A percentile compares a stretch with the other conserved stretches of the same genome.
Evolutionary conservation across 2,329 filamentous ascomycete genomes (phyloP).

Genomic region (Xylaria arbuscula): DNA sequence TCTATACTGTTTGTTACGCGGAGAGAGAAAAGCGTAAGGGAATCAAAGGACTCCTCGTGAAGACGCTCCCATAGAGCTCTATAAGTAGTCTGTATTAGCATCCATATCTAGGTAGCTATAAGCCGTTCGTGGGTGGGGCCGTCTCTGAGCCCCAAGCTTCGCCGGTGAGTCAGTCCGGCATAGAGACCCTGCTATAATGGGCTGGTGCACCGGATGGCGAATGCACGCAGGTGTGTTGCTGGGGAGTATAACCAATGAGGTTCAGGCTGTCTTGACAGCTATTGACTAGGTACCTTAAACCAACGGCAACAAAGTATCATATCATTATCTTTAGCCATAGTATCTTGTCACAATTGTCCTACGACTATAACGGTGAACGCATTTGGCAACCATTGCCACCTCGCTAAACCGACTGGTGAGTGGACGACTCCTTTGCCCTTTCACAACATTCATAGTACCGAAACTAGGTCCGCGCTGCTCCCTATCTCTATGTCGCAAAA

Average conservation of each 20-base stretch:
- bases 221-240: background rate
- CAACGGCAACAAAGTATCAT: no score
- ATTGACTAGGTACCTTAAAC: background rate
- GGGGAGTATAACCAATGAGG: background rate
- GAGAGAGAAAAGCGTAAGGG: background rate
- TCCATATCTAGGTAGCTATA: background rate
- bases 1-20: background rate
- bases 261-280: background rate
- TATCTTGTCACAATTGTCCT: no score
- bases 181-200: background rate
- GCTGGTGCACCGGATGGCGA: background rate
- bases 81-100: background rate
- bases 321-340: no score
- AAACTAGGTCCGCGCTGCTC: no score
- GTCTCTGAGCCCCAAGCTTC: background rate
- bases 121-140: constrained; percentile 19
- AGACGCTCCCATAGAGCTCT: background rate
- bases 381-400: no score
- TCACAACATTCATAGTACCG: no score
- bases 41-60: background rate
- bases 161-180: constrained; percentile 31
- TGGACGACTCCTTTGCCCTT: no score
- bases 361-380: no score
- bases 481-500: no score
- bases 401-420: no score